phyloP scores from a whole-genome alignment of 345 rosid species.

The Camelina sativa region DNA sequence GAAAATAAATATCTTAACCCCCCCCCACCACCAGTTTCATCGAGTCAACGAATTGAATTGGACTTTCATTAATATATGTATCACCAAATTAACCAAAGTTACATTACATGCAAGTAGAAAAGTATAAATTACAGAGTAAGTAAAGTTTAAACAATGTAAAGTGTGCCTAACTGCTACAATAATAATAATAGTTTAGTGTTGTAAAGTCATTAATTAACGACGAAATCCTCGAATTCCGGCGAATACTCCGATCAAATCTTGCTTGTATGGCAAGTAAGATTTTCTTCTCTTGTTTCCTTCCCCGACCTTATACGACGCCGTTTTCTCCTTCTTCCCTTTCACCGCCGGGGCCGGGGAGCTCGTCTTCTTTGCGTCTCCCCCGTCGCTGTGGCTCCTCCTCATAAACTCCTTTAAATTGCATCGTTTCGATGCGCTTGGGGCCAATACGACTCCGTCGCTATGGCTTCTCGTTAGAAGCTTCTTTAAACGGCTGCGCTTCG shows the following conservation, averaged over 20 bases:
- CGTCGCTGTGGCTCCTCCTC: slow-evolving; percentile 24
- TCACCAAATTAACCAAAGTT: not conserved
- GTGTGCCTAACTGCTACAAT: slow-evolving; percentile 34
- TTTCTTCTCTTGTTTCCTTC: slow-evolving; percentile 12
- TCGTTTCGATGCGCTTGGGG: slow-evolving; percentile 23
- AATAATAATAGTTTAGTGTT: not conserved
- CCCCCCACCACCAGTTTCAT: slow-evolving; percentile 16
- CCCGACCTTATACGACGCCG: not conserved
- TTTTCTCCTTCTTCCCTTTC: slow-evolving; percentile 25
- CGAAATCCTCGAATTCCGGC: slow-evolving; percentile 21
- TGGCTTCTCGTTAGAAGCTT: slow-evolving; percentile 6
- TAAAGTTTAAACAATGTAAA: slow-evolving; percentile 36
- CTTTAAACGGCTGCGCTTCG: slow-evolving; percentile 55
- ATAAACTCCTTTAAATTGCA: not conserved
- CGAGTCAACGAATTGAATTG: slow-evolving; percentile 17
- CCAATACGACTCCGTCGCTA: slow-evolving; percentile 35
- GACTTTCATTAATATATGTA: not conserved
- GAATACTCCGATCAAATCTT: slow-evolving; percentile 34
- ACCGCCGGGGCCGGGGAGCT: not conserved
- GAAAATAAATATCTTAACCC: slow-evolving; percentile 45
- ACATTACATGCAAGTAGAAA: slow-evolving; percentile 23
- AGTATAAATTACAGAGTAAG: too few species aligned
- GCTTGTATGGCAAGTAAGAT: slow-evolving; percentile 35
- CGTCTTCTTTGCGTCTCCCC: slow-evolving; percentile 1
- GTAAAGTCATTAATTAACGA: slow-evolving; percentile 1